Conservation (phyloP, 306 rosid species). For the Boehmeria nivea region DNA sequence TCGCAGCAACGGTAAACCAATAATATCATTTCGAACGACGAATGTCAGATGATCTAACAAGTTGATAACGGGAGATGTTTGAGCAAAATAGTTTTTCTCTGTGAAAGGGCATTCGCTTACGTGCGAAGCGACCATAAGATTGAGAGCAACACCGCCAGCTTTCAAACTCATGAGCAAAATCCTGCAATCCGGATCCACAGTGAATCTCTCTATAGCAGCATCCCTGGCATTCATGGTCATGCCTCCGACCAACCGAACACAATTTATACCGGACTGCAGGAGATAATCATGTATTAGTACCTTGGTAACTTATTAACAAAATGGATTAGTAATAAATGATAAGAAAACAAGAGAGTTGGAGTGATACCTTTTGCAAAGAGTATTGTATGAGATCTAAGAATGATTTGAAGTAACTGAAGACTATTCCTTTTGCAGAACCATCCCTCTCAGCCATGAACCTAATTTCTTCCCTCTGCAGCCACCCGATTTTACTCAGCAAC, state of each 20-base stretch:
- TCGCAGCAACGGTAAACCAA: not conserved
- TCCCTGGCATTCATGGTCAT: slow-evolving; percentile 75
- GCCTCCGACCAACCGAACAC: slow-evolving; percentile 76
- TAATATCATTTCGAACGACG: not conserved
- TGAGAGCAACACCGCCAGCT: slow-evolving; percentile 92
- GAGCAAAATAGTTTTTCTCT: not conserved
- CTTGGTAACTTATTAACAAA: no score
- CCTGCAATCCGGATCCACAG: slow-evolving; percentile 75
- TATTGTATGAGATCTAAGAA: slow-evolving; percentile 87
- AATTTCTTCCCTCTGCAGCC: slow-evolving; percentile 81
- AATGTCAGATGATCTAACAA: no score
- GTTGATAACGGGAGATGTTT: no score
- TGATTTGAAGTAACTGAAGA: slow-evolving; percentile 86
- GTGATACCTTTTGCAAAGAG: slow-evolving; percentile 60
- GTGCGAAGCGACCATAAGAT: slow-evolving; percentile 84
- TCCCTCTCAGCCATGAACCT: slow-evolving; percentile 86
- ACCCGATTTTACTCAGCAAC: slow-evolving; percentile 19
- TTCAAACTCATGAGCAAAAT: slow-evolving; percentile 95
- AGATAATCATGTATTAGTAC: no score
- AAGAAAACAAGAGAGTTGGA: no score
- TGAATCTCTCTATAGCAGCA: slow-evolving; percentile 63
- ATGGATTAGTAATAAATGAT: no score
- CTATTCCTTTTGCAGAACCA: slow-evolving; percentile 93
- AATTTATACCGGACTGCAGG: slow-evolving; percentile 69
- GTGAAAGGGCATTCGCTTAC: slow-evolving; percentile 31